A percentile compares a stretch with the other conserved stretches of the same genome.
phyloP scores from a whole-genome alignment of 768 basidiomycete genomes.

The Xerocomellus chrysenteron region DNA sequence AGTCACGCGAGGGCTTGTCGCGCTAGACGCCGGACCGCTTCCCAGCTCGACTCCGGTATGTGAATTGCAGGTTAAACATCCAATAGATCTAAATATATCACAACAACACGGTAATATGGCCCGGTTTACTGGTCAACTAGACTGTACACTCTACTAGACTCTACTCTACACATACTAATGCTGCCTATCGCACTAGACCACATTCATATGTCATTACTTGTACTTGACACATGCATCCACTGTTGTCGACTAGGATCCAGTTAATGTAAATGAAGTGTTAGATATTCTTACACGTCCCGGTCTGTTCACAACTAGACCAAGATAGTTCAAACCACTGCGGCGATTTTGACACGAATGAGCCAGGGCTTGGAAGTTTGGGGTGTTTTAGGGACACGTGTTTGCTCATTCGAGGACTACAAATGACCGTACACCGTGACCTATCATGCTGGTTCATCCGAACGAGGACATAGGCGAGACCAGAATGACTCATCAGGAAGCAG shows the following conservation, averaged over 20 bases:
- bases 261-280: not conserved
- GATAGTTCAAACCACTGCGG: too few species aligned
- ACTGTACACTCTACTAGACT: not conserved
- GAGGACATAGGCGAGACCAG: not conserved
- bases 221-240: not conserved
- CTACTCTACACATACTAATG: not conserved
- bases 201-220: not conserved
- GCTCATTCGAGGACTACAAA: too few species aligned
- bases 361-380: too few species aligned
- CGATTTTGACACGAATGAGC: too few species aligned
- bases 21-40: not conserved
- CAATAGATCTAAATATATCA: not conserved
- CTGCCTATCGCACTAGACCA: not conserved
- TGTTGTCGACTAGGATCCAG: not conserved
- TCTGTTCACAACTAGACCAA: not conserved
- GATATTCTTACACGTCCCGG: not conserved
- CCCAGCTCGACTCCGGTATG: too few species aligned
- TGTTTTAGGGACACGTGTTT: too few species aligned
- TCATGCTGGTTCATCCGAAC: not conserved
- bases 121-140: not conserved
- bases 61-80: not conserved
- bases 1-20: slow-evolving; percentile 16
- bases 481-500: not conserved
- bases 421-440: too few species aligned
- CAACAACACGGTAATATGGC: not conserved